Conservation (phyloP, 2,329 filamentous ascomycete species). For the Proliferodiscus dingleyae region DNA sequence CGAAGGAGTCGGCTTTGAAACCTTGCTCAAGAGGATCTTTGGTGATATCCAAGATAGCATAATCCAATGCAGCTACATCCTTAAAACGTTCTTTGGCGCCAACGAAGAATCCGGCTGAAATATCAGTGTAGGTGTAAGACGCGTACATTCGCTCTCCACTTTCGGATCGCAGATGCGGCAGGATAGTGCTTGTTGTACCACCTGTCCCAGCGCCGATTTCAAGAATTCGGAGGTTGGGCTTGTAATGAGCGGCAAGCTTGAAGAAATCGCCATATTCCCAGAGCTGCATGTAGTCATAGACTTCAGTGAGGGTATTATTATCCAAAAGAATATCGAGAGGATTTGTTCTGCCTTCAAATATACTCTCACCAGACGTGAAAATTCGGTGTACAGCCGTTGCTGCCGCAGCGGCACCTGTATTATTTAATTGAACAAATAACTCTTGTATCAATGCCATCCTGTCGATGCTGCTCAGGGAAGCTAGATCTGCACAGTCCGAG, state of each 20-base stretch:
- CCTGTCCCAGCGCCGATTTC: constrained; percentile 29
- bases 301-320: constrained; percentile 6
- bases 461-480: neutral
- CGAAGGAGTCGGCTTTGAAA: constrained; percentile 29
- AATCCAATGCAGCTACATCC: constrained; percentile 27
- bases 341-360: neutral
- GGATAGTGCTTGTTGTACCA: constrained; percentile 14
- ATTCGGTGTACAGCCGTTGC: too few relatives aligned
- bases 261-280: constrained; percentile 23
- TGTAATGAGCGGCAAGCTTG: constrained; percentile 20
- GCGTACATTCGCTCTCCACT: constrained; percentile 6
- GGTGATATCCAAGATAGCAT: constrained; percentile 32
- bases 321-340: constrained; percentile 8
- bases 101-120: constrained; percentile 30
- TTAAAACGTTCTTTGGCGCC: constrained; percentile 31
- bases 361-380: too few relatives aligned
- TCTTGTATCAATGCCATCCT: too few relatives aligned
- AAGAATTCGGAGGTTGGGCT: constrained; percentile 29
- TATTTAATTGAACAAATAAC: too few relatives aligned
- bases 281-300: constrained; percentile 9
- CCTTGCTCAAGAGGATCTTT: constrained; percentile 31
- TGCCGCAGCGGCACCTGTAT: too few relatives aligned
- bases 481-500: constrained; percentile 2
- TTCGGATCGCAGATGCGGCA: constrained; percentile 9
- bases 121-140: constrained; percentile 21